Evolutionary conservation across 345 rosid species (phyloP), one percentile per base, ranked within the genome.

Genomic region (Erysimum cheiranthoides): DNA sequence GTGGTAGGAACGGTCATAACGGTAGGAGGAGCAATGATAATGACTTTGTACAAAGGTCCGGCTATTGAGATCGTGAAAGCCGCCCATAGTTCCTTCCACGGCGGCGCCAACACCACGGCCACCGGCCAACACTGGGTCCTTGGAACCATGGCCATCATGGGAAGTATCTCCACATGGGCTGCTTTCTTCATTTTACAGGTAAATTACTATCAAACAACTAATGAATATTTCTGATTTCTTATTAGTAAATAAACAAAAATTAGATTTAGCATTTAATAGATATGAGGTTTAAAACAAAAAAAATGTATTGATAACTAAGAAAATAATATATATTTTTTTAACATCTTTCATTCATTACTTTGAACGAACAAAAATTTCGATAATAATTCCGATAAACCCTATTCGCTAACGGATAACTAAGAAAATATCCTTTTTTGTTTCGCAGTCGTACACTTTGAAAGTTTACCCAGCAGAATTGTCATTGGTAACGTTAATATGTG

Each of bases 31-130:
- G 97, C 98, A n/a, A 90, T 90, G 98, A 86, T 88, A 9, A 93
- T 93, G 98, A 93, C 98, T 5, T 71, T 93, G 39, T 88, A 87
- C 87, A 91, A 87, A 82, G 98, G 98, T 54, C 98, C 97, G 2
- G 80, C 87, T 51, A 45, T 93, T 10, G 78, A 91, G 36, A 77
- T 93, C 57, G 60, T 85, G 3, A 79, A 61, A 59, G 85, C 81
- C 1, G 85, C 87, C 3, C 74, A 56, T 10, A 30, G 45, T 58
- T 80, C 83, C 70, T 82, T 75, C n/a, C 85, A 52, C 10, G 75
- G 78, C 2, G 70, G 74, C 17, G n/a, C 79, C 61, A 11, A 8
- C 21, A 82, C 5, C 28, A 82, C 76, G 3, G 40, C 96, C 14
- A 61, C 83, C 0, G 80, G 70, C 1, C 82, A 81, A 51, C 89